Conservation (phyloP, 2,329 filamentous ascomycete species). For the Hypoxylon sp. region DNA sequence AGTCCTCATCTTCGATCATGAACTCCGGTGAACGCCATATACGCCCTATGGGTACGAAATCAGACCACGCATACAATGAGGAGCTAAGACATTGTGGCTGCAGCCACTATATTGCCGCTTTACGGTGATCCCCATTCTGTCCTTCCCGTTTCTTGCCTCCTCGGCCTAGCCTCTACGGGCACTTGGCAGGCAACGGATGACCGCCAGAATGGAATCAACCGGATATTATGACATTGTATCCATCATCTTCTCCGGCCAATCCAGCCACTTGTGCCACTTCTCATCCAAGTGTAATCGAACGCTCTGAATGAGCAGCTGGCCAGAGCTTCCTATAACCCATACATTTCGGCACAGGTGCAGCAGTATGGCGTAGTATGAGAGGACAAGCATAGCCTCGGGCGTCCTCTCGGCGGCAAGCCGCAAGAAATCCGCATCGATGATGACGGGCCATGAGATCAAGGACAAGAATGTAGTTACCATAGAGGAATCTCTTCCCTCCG, state of each 20-base stretch:
- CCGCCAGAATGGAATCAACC: no score
- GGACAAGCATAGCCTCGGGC: slow-evolving; percentile 33
- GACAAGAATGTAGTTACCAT: slow-evolving; percentile 19
- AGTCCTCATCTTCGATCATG: no score
- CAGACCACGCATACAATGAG: neutral
- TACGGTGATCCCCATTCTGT: neutral
- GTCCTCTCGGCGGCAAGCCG: slow-evolving; percentile 25
- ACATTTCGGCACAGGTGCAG: slow-evolving; percentile 32
- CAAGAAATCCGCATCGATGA: slow-evolving; percentile 30
- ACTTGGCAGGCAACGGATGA: no score
- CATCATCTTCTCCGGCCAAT: slow-evolving; percentile 37
- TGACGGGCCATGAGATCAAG: slow-evolving; percentile 32
- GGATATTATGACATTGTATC: neutral
- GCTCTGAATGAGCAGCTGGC: slow-evolving; percentile 21
- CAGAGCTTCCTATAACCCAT: slow-evolving; percentile 31
- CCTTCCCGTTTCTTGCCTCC: neutral
- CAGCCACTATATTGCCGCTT: neutral
- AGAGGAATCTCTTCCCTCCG: neutral
- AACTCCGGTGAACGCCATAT: neutral
- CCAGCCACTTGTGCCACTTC: slow-evolving; percentile 37
- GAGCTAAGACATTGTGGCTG: neutral
- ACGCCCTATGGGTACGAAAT: neutral
- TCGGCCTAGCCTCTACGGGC: no score
- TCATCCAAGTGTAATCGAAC: slow-evolving; percentile 35
- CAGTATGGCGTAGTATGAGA: slow-evolving; percentile 34